Evolutionary conservation across 441 rosid genomes (phyloP).

Genomic region (Biscutella laevigata): DNA sequence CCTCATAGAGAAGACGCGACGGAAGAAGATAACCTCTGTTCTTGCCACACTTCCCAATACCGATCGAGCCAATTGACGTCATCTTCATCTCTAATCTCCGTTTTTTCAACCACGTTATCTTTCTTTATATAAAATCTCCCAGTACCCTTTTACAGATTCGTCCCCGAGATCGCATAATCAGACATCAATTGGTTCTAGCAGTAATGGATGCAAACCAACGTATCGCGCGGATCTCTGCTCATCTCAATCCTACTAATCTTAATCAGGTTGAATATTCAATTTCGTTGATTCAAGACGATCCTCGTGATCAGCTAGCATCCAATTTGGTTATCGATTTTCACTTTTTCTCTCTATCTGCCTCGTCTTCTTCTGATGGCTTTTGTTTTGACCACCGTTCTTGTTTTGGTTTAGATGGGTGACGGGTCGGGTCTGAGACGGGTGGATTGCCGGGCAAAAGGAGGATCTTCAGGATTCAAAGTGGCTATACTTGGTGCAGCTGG

Average conservation of each 20-base stretch:
- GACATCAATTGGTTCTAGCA: constrained; percentile 16
- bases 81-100: not conserved
- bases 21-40: not conserved
- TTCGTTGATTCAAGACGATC: no score
- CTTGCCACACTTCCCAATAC: constrained; percentile 22
- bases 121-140: not conserved
- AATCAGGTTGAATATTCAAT: constrained; percentile 25
- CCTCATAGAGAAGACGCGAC: no score
- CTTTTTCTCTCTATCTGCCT: no score
- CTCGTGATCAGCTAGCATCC: no score
- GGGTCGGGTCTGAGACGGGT: constrained; percentile 33
- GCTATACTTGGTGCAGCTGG: constrained; percentile 88
- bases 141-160: not conserved
- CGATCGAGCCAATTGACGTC: constrained; percentile 6
- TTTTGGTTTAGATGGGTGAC: constrained; percentile 27
- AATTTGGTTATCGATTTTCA: no score
- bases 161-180: not conserved
- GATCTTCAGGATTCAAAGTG: constrained; percentile 69
- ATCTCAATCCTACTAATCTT: constrained; percentile 49
- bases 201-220: constrained; percentile 43
- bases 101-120: not conserved
- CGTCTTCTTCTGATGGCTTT: no score
- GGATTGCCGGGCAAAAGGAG: constrained; percentile 68
- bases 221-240: constrained; percentile 60
- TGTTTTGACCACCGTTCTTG: not conserved